A percentile compares a stretch with the other conserved stretches of the same genome.
phyloP scores from a whole-genome alignment of 2,329 filamentous ascomycete species.

The Neofusicoccum parvum region DNA sequence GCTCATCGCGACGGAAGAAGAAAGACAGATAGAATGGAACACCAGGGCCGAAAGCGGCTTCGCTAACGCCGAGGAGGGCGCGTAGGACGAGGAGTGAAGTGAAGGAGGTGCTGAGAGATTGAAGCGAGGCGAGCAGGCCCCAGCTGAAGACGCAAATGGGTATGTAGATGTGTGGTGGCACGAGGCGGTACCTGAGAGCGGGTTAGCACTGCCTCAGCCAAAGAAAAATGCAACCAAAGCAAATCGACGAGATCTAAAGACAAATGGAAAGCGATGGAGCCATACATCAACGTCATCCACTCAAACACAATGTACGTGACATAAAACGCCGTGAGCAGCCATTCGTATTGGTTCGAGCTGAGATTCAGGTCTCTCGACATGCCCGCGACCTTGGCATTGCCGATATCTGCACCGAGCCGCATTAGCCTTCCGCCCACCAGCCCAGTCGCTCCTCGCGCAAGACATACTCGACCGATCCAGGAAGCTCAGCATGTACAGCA shows the following conservation, averaged over 20 bases:
- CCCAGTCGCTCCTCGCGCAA: too few species aligned
- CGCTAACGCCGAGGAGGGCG: conserved; percentile 56
- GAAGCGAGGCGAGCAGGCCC: conserved; percentile 77
- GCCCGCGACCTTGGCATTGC: conserved; percentile 65
- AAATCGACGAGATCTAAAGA: neutral
- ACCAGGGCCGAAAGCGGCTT: conserved; percentile 65
- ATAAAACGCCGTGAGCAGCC: conserved; percentile 65
- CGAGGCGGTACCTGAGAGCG: conserved; percentile 52
- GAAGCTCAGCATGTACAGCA: conserved; percentile 84
- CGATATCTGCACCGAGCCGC: conserved; percentile 49
- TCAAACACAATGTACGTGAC: conserved; percentile 66
- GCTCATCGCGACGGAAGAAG: conserved; percentile 67
- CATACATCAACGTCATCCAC: conserved; percentile 65
- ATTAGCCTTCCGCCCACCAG: neutral
- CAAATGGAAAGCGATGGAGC: neutral
- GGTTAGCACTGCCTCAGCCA: neutral
- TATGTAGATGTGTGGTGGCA: conserved; percentile 65
- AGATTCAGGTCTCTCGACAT: conserved; percentile 57
- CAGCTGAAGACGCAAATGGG: conserved; percentile 70
- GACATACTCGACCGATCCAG: conserved; percentile 77
- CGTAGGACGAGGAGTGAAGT: conserved; percentile 65
- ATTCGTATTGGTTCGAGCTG: conserved; percentile 60
- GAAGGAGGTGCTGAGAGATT: conserved; percentile 52
- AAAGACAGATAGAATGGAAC: conserved; percentile 67
- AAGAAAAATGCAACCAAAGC: too few species aligned